phyloP scores from a whole-genome alignment of 371 early-diverging fungal genomes.

The Mucor plumbeus region DNA sequence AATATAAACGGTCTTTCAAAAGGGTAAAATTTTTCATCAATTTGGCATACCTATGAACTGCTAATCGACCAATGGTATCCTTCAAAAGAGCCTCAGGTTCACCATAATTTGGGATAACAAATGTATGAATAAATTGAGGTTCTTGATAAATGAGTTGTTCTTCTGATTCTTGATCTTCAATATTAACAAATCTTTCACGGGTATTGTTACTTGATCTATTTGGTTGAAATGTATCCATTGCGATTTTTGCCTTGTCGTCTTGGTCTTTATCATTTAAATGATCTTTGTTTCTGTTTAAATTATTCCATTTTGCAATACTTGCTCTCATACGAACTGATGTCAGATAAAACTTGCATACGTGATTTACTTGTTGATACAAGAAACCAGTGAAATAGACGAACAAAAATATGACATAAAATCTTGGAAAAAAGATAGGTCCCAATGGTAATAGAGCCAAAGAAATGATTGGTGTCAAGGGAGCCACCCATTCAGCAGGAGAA shows the following conservation, averaged over 20 bases:
- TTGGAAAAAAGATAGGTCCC: constrained; percentile 51
- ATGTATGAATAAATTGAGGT: constrained; percentile 40
- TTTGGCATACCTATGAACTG: constrained; percentile 43
- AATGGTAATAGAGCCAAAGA: constrained; percentile 45
- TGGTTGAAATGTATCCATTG: constrained; percentile 1
- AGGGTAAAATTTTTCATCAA: neutral
- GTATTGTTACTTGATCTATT: neutral
- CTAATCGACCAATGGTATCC: constrained; percentile 50
- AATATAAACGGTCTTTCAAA: constrained; percentile 3
- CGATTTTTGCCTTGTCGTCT: constrained; percentile 25
- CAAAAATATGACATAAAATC: constrained; percentile 44
- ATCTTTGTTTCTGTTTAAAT: constrained; percentile 9
- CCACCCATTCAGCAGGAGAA: constrained; percentile 57
- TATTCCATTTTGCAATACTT: constrained; percentile 42
- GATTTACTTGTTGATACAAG: constrained; percentile 52
- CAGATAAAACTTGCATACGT: constrained; percentile 51
- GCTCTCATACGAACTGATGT: constrained; percentile 39
- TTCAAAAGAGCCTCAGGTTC: constrained; percentile 54
- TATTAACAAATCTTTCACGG: constrained; percentile 3
- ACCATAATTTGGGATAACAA: constrained; percentile 70
- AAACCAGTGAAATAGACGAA: constrained; percentile 50
- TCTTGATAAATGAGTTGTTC: constrained; percentile 13
- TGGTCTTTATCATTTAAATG: constrained; percentile 15
- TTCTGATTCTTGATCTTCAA: constrained; percentile 21
- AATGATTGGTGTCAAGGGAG: constrained; percentile 48